These are phyloP conservation scores for Chaetomium fimeti DNA, from an alignment of 495 filamentous ascomycete species.

Conservation along the genomic window DNA sequence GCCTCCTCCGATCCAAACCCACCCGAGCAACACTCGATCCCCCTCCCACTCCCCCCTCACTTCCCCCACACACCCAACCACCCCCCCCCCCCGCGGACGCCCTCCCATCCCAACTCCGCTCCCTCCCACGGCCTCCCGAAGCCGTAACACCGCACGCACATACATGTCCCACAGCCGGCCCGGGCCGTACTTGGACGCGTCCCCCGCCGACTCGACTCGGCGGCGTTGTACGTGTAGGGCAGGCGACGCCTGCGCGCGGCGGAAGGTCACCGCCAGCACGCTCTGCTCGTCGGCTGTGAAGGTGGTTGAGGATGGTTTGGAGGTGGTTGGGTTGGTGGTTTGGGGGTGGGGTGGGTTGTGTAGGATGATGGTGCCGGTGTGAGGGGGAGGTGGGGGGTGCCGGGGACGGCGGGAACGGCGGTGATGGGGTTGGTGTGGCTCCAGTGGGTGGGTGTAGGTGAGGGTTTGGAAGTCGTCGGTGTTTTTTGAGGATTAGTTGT, in stretches of 20 bases:
- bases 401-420: background rate
- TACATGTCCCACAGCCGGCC: background rate
- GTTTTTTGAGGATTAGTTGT: constrained; percentile 42
- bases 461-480: constrained; percentile 43
- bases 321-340: background rate
- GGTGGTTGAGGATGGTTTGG: background rate
- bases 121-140: background rate
- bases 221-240: background rate
- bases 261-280: background rate
- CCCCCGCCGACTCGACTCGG: background rate
- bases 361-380: background rate
- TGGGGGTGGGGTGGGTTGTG: no score
- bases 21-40: no score
- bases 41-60: background rate
- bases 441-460: constrained; percentile 1
- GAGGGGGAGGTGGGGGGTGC: background rate
- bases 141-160: background rate
- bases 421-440: background rate
- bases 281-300: background rate
- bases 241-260: background rate
- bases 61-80: background rate
- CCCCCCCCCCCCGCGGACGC: background rate
- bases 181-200: no score
- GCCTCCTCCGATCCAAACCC: background rate
- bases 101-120: background rate